Base-by-base conservation (phyloP, 164 flowering plant genomes). In the Echeveria elegans region DNA sequence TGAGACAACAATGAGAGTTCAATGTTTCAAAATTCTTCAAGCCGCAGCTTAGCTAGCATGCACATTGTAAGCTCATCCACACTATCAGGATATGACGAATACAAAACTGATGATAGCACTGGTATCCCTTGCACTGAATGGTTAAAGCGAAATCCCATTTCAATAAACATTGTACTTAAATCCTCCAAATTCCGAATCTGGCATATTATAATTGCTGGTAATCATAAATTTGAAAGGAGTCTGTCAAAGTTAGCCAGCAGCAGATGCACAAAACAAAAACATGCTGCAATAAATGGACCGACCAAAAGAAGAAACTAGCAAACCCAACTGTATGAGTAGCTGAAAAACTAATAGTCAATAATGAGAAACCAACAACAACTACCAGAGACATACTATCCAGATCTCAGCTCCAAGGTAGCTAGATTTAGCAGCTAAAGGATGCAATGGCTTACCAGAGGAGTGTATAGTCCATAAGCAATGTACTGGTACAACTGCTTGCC, bases 381-480 rank as follows among this genome's bases (percentile, higher is more conserved):
- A 56, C 56, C 32, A 41, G n/a, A 58, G 23, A 34, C 68, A 75
- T 69, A 10, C 67, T 67, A n/a, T n/a, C n/a, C 73, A 77, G 84
- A 81, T 81, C 84, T 77, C 69, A 74, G 34, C 50, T 65, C 40
- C 1, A 56, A 56, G 61, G 32, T 26, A 56, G n/a, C 15, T 16
- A 73, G 47, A 66, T 29, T 40, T n/a, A 38, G 69, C 64, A 16
- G 26, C 24, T 23, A 45, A 68, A 65, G 24, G 26, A 19, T 6
- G 47, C 67, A 5, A 71, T 59, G 58, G 69, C 93, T 86, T 78
- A 95, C 99, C 59, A 95, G 88, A 63, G 99, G 97, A 77, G 97
- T 92, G 81, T 92, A 95, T 69, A 95, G 67, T 28, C 94, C 96
- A 84, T 89, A 88, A 50, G 77, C 88, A 48, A 90, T 76, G 67